Evolutionary conservation across 108 stramenopile genomes (phyloP).

Genomic region (Fragilariopsis cylindrus): DNA sequence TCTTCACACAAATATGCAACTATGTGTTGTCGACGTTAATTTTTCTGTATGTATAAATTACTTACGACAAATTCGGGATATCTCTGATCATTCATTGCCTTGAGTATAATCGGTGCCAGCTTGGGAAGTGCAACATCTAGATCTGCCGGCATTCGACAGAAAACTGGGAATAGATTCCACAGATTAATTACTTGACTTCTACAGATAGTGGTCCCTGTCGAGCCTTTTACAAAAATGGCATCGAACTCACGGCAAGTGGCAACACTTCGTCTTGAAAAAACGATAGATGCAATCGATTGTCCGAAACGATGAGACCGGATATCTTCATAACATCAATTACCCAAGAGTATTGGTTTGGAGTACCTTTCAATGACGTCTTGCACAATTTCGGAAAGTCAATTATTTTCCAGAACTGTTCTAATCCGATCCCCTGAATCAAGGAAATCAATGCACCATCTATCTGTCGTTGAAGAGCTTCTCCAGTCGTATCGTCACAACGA

Average conservation of each 20-base stretch:
- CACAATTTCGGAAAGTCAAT: slow-evolving; percentile 41
- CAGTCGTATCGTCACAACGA: slow-evolving; percentile 39
- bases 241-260: slow-evolving; percentile 67
- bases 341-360: slow-evolving; percentile 43
- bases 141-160: slow-evolving; percentile 63
- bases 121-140: slow-evolving; percentile 49
- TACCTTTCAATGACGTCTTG: neutral
- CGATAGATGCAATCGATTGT: slow-evolving; percentile 34
- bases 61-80: slow-evolving; percentile 82
- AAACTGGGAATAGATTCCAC: slow-evolving; percentile 70
- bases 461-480: slow-evolving; percentile 33
- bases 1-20: neutral
- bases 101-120: slow-evolving; percentile 57
- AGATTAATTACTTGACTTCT: slow-evolving; percentile 57
- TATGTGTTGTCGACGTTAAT: neutral
- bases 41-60: neutral
- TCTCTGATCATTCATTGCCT: slow-evolving; percentile 72
- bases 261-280: slow-evolving; percentile 72
- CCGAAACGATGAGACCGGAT: slow-evolving; percentile 25
- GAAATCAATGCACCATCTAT: slow-evolving; percentile 62
- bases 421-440: slow-evolving; percentile 65
- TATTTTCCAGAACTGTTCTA: slow-evolving; percentile 59
- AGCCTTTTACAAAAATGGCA: slow-evolving; percentile 48
- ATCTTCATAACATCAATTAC: slow-evolving; percentile 63
- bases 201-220: slow-evolving; percentile 23